Evolutionary conservation across 768 basidiomycete species (phyloP), one percentile per base, ranked within the genome.

Genomic region (Phlebiopsis flavidoalba): DNA sequence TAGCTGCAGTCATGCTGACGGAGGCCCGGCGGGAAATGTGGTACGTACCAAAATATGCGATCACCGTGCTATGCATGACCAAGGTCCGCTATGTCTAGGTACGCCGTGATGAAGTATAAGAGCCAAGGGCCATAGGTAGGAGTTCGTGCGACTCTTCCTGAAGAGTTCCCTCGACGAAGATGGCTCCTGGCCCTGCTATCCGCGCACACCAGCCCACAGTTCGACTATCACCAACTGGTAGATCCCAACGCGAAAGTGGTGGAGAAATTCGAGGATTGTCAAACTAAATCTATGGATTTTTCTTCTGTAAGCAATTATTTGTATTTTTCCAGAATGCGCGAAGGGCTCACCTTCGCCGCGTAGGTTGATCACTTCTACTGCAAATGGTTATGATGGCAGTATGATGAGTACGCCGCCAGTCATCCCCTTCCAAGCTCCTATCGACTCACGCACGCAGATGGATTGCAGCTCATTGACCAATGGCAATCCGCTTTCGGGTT

Each of bases 341-440:
- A 22, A 31, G 33, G 40, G 40, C 47, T 26, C n/a, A 47, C 21
- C 48, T 11, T 26, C 52, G 21, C 57, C 21, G 40, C 8, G 17
- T 57, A 87, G 85, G 49, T 82, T 89, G 63, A 86, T 89, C 68
- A 89, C 88, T 11, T 88, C 88, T n/a, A 86, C 86, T 10, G 88
- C 85, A 53, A 88, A 84, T 69, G 89, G 88, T 52, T 90, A 85
- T 69, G 89, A 90, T 67, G 86, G 87, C 60, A 85, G 83, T 71
- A 84, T 89, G 84, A 88, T 89, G 88, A 89, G 90, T 72, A 86
- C 71, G 81, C 35, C n/a, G 31, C 31, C 11, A 7, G 1, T 8
- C 19, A 4, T n/a, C 35, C 4, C 2, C 50, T 19, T 8, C 26
- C 5, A 2, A 10, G 4, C 31, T n/a, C 15, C 35, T 33, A 33